A percentile compares a stretch with the other conserved stretches of the same genome.
phyloP scores from a whole-genome alignment of 192 early-diverging fungal species.

The Coemansia sp. region DNA sequence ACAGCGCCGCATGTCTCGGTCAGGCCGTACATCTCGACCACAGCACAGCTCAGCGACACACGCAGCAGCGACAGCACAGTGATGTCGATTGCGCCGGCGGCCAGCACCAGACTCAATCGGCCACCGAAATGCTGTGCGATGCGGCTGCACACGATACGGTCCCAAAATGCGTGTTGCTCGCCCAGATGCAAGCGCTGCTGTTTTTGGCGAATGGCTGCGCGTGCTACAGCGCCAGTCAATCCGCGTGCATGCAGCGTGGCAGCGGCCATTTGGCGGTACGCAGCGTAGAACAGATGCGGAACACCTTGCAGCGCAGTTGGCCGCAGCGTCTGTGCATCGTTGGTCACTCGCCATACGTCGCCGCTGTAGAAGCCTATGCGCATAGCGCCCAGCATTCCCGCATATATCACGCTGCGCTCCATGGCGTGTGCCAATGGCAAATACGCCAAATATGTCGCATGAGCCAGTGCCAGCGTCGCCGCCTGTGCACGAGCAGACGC shows the following conservation, averaged over 20 bases:
- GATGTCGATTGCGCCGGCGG: conserved; percentile 63
- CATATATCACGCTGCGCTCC: conserved; percentile 64
- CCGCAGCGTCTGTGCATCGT: conserved; percentile 78
- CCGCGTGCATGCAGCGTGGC: conserved; percentile 59
- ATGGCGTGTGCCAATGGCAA: conserved; percentile 85
- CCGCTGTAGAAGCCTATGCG: conserved; percentile 73
- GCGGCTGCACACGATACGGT: conserved; percentile 77
- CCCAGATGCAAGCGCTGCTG: conserved; percentile 55
- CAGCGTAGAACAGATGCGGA: conserved; percentile 83
- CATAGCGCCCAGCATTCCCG: conserved; percentile 60
- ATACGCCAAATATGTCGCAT: conserved; percentile 62
- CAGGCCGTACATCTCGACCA: conserved; percentile 58
- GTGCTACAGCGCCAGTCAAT: conserved; percentile 59
- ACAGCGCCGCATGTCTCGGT: conserved; percentile 14
- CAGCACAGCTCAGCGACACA: conserved; percentile 58
- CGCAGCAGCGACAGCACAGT: conserved; percentile 64
- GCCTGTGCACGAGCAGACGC: conserved; percentile 34
- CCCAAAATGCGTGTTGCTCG: conserved; percentile 74
- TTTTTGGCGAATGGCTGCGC: conserved; percentile 61
- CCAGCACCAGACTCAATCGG: conserved; percentile 57
- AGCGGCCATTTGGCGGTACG: conserved; percentile 74
- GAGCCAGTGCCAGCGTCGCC: conserved; percentile 18
- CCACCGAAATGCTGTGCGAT: conserved; percentile 76
- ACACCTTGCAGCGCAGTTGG: conserved; percentile 88
- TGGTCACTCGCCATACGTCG: conserved; percentile 63